These are phyloP conservation scores for Neurospora tetrasperma DNA, from an alignment of 495 filamentous ascomycete genomes.

Conservation along the genomic window DNA sequence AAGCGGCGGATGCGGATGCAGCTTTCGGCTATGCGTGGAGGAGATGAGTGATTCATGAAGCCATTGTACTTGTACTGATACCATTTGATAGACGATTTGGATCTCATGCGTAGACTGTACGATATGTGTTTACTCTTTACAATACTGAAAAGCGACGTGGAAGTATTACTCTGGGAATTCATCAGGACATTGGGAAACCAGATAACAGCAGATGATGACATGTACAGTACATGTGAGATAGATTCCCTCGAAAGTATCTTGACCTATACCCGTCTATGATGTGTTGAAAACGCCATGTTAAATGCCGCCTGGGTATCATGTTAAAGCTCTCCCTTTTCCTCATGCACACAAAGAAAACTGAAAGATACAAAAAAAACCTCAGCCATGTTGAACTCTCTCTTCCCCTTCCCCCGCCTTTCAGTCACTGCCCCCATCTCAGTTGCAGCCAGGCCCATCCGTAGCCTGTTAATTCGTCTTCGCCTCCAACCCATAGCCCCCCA, in stretches of 20 bases:
- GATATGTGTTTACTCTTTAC: neutral
- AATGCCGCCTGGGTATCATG: slow-evolving; percentile 20
- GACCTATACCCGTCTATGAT: neutral
- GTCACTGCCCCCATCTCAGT: neutral
- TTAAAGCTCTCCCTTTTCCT: slow-evolving; percentile 5
- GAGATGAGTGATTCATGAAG: neutral
- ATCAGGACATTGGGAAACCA: neutral
- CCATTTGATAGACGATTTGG: neutral
- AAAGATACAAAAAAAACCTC: neutral
- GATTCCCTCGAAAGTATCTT: neutral
- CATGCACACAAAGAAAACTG: neutral
- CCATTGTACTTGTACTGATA: neutral
- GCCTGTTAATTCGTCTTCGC: slow-evolving; percentile 27
- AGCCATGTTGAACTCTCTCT: neutral
- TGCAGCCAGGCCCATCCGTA: neutral
- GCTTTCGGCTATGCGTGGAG: neutral
- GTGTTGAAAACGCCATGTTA: slow-evolving; percentile 16
- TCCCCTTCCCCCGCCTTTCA: neutral
- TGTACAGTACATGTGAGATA: neutral
- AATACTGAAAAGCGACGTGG: neutral
- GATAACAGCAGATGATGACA: neutral
- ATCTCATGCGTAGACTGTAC: neutral
- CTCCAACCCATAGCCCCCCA: slow-evolving; percentile 78
- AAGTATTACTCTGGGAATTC: neutral
- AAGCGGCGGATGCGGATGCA: neutral